Conservation (phyloP, 1,284 basidiomycete species). For the Cryptococcus floricola region DNA sequence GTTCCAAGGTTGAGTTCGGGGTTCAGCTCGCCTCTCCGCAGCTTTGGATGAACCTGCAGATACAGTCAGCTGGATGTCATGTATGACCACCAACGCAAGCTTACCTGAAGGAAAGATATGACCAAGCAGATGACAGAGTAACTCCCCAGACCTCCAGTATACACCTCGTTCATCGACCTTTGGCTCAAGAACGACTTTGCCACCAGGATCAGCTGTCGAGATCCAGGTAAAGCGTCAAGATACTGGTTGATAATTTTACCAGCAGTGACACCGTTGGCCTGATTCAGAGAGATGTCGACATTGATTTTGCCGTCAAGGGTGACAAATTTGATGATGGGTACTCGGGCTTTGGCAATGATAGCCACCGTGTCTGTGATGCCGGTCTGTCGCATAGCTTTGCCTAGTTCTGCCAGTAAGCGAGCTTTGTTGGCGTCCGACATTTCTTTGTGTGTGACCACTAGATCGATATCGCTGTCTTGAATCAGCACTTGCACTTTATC, state of each 20-base stretch:
- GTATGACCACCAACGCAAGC: background rate
- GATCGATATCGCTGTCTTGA: slow-evolving; percentile 54
- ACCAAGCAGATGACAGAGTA: slow-evolving; percentile 92
- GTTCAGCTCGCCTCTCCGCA: slow-evolving; percentile 81
- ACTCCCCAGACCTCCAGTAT: slow-evolving; percentile 87
- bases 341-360: slow-evolving; percentile 83
- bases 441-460: slow-evolving; percentile 52
- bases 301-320: slow-evolving; percentile 61
- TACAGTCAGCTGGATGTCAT: background rate
- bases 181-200: slow-evolving; percentile 88
- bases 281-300: slow-evolving; percentile 88
- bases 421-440: slow-evolving; percentile 46
- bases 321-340: slow-evolving; percentile 51
- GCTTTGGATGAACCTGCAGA: slow-evolving; percentile 79
- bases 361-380: slow-evolving; percentile 60
- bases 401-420: slow-evolving; percentile 48
- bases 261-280: slow-evolving; percentile 75
- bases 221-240: slow-evolving; percentile 66
- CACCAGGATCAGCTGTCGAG: slow-evolving; percentile 76
- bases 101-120: slow-evolving; percentile 83
- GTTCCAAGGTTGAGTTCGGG: slow-evolving; percentile 84
- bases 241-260: slow-evolving; percentile 79
- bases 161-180: slow-evolving; percentile 94
- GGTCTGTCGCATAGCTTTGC: slow-evolving; percentile 50
- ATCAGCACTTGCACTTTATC: slow-evolving; percentile 8